Evolutionary conservation across 345 rosid genomes (phyloP), one percentile per base, ranked within the genome.

Genomic region (Euphorbia lathyris): DNA sequence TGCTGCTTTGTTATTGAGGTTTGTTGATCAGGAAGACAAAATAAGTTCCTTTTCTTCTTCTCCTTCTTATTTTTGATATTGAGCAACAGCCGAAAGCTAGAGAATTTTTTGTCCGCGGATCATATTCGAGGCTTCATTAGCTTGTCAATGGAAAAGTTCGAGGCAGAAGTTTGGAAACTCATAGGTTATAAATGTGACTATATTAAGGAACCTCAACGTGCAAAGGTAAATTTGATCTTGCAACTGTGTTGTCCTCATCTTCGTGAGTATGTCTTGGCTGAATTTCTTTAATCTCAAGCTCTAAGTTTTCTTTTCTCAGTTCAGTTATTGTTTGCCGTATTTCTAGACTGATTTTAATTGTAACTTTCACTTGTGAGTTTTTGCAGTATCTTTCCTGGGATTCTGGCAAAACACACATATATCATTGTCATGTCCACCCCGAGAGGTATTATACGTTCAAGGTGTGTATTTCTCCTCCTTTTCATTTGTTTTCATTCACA

Each of bases 351-450:
- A 34, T 45, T 1, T 45, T 45, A 16, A 45, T 16, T 45, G 51
- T 45, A 17, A 45, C 16, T 45, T 45, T 10, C 51, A 45, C 51
- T 45, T 13, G 19, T 45, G 26, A 23, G 12, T 12, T 20, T 3
- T 52, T 38, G 71, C 85, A 90, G 96, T 32, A 40, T 22, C 66
- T 71, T 58, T 80, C 78, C 34, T 81, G 90, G 91, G 90, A 85
- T 80, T 72, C 85, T 12, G 83, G 77, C n/a, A 81, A 65, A 58
- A 78, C 91, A 0, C 82, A 75, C 50, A 19, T 71, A 50, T 90
- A 88, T 57, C 86, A 80, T 0, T 92, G 98, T 61, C 75, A 90
- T 72, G 86, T 88, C 52, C 78, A 79, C 68, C 20, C 55, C 1
- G 55, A 78, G 66, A 83, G 89, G 13, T 82, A 63, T 67, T 80